Base-by-base conservation (phyloP, 2,329 filamentous ascomycete species). In the Ilyonectria sp. region DNA sequence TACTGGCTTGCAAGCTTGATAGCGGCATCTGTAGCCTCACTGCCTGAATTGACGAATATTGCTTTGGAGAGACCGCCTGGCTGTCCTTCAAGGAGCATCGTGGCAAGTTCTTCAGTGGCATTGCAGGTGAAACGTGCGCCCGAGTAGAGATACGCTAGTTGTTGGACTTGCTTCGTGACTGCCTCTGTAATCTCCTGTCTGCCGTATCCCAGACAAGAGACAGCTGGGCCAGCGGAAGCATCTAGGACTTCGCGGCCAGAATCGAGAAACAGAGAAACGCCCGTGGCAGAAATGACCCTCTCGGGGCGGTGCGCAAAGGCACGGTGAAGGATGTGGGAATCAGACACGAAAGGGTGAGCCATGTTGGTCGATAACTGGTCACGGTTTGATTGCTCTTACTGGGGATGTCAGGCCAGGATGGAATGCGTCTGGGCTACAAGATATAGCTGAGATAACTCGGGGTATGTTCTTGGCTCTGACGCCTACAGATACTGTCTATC, bases 1-100 rank as follows among this genome's bases (percentile, higher is more conserved):
- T 85, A 87, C 65, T 87, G 85, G 2, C 82, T 73, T 0, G 84
- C 83, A 3, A 86, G 73, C 67, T 87, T 87, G 43, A 87, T 63
- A 0, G 82, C 82, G 0, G 84, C 80, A 66, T 87, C 85, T 9
- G 81, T 79, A 0, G 85, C 85, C 52, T 80, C 79, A 33, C 75
- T 75, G 5, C 75, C 71, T 21, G 70, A 69, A 0, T 70, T 63
- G 21, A 75, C 66, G 21, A 75, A 72, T 17, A 73, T 73, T 1
- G 71, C 74, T 17, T 75, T 76, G 0, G 65, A 60, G 35, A 76
- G 55, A 1, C 60, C 69, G 5, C 37, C 37, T 17, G 37, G 37
- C 37, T 40, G 53, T 75, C 37, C 37, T 10, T 40, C 13, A 6
- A 40, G 11, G 37, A 40, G 37, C 11, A 17, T 17, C 13, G 37